Evolutionary conservation across 768 basidiomycete species (phyloP).

Genomic region (Nidula microcarpa): DNA sequence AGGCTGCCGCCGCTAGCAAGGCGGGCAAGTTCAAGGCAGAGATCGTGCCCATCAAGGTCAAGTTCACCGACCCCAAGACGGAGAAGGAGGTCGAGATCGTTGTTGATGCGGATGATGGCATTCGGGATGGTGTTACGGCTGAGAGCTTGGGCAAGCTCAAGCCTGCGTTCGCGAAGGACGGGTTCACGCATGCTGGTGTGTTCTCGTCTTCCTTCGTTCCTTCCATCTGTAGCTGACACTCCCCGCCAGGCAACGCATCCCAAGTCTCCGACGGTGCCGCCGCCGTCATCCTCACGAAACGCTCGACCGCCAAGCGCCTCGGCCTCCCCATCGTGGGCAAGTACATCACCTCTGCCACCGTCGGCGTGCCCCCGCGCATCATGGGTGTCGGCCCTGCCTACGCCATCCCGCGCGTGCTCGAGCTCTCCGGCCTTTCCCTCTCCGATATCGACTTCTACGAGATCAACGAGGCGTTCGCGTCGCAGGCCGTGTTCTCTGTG

Average conservation of each 20-base stretch:
- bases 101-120: constrained; percentile 82
- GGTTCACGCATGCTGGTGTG: constrained; percentile 66
- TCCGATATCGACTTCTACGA: constrained; percentile 88
- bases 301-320: constrained; percentile 76
- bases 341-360: constrained; percentile 63
- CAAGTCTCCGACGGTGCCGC: constrained; percentile 94
- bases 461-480: constrained; percentile 91
- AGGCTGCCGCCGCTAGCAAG: constrained; percentile 77
- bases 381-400: constrained; percentile 93
- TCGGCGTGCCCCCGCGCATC: constrained; percentile 83
- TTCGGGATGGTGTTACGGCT: constrained; percentile 79
- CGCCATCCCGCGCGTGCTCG: constrained; percentile 77
- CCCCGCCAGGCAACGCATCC: constrained; percentile 52
- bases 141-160: constrained; percentile 79
- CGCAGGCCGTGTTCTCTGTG: constrained; percentile 73
- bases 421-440: constrained; percentile 57
- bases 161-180: constrained; percentile 78
- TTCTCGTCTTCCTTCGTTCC: too few species aligned
- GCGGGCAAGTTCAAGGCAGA: constrained; percentile 80
- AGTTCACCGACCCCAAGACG: constrained; percentile 69
- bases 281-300: constrained; percentile 79
- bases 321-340: constrained; percentile 88
- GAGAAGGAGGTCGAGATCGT: constrained; percentile 62
- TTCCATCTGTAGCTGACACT: too few species aligned
- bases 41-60: constrained; percentile 77